Evolutionary conservation across 257 asterid species (phyloP), one percentile per base, ranked within the genome.

Genomic region (Thymus quinquecostatus): DNA sequence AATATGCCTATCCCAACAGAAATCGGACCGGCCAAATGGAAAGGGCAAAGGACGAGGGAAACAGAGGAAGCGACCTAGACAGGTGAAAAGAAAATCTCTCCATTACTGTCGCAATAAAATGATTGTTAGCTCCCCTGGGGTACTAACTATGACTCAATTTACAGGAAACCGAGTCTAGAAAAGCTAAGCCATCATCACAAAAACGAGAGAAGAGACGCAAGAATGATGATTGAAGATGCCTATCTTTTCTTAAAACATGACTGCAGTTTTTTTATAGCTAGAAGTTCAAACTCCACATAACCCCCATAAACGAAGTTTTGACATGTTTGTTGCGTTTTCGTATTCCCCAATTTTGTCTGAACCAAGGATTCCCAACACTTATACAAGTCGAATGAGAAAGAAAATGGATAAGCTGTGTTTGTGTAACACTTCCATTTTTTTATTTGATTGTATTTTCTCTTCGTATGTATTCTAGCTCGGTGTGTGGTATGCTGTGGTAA

Each of bases 141-240:
- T 66, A 36, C 66, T 49, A 53, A 13, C 57, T 72, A 29, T 59
- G 30, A 64, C 70, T 60, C 43, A 34, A 76, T 55, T 75, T 48
- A 53, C 78, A 71, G 81, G 89, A 70, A 61, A 36, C 75, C 8
- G 66, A 74, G 59, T 3, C 30, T 65, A 77, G 69, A 61, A 79
- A 49, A 64, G 78, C 64, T 64, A 81, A 68, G 38, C 60, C 65
- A 34, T 60, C 82, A 1, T 38, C 57, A 54, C 77, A 44, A 77
- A 69, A 76, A 66, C 77, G 79, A 67, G 80, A 74, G 82, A 84
- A 79, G 84, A 89, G 86, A 65, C 78, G 75, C 55, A 79, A 74
- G 76, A 75, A 68, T 36, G 80, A 69, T 59, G 66, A 80, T 71
- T 87, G 84, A 86, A 71, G 60, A 61, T 8, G 12, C 7, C 65